A percentile compares a stretch with the other conserved stretches of the same genome.
Evolutionary conservation across 192 early-diverging fungal genomes (phyloP).

Genomic region (Helicostylum pulchrum): DNA sequence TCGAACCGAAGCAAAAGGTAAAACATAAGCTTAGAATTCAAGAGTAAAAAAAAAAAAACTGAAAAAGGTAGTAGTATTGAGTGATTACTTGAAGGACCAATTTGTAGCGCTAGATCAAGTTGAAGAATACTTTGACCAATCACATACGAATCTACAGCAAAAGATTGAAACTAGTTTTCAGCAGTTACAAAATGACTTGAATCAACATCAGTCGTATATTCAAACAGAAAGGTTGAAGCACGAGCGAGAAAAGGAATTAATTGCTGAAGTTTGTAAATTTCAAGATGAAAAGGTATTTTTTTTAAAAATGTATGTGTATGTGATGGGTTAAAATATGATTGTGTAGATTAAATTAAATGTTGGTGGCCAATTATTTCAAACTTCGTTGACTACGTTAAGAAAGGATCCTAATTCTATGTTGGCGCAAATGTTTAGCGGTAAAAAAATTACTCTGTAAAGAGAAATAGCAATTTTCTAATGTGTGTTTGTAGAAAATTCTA

Average conservation of each 20-base stretch:
- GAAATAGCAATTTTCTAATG: not conserved
- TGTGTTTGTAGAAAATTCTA: not conserved
- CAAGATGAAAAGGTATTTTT: slow-evolving; percentile 25
- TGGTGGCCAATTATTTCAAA: slow-evolving; percentile 29
- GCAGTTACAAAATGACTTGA: not conserved
- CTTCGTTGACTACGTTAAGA: slow-evolving; percentile 23
- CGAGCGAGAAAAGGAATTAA: slow-evolving; percentile 19
- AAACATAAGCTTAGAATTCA: too few species aligned
- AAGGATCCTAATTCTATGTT: slow-evolving; percentile 29
- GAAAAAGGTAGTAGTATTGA: too few species aligned
- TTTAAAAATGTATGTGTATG: not conserved
- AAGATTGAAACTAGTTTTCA: slow-evolving; percentile 23
- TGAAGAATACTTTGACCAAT: slow-evolving; percentile 19
- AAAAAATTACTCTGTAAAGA: not conserved
- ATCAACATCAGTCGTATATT: slow-evolving; percentile 12
- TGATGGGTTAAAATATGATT: not conserved
- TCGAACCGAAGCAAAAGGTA: too few species aligned
- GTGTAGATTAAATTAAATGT: slow-evolving; percentile 30
- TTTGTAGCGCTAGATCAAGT: slow-evolving; percentile 9
- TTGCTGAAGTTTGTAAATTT: slow-evolving; percentile 12
- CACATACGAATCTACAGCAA: slow-evolving; percentile 9
- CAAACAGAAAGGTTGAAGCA: slow-evolving; percentile 9
- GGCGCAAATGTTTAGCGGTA: slow-evolving; percentile 31
- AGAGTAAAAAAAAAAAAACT: too few species aligned
- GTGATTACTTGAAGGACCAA: not conserved